Conservation (phyloP, 345 rosid species). For the Lumnitzera littorea region DNA sequence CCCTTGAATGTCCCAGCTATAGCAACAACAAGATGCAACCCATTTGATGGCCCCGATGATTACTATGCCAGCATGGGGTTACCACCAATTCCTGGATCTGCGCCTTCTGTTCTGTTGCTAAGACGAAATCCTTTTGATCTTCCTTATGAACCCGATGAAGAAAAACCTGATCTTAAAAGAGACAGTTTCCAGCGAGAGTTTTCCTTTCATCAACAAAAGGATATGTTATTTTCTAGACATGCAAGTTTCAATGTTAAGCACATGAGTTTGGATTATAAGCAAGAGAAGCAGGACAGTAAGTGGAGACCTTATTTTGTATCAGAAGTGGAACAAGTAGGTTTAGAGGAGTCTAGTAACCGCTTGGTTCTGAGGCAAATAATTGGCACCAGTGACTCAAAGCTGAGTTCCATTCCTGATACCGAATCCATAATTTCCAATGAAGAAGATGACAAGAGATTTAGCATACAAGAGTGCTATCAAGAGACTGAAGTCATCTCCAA, state of each 20-base stretch:
- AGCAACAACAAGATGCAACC: constrained; percentile 65
- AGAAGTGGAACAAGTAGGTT: constrained; percentile 28
- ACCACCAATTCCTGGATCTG: constrained; percentile 85
- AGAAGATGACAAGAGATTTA: constrained; percentile 52
- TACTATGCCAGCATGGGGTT: constrained; percentile 42
- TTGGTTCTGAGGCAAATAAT: constrained; percentile 63
- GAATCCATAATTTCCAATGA: constrained; percentile 56
- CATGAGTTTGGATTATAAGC: constrained; percentile 48
- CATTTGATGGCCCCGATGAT: constrained; percentile 80
- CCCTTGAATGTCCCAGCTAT: constrained; percentile 56
- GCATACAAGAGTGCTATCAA: constrained; percentile 34
- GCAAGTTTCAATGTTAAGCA: constrained; percentile 76
- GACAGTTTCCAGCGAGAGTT: constrained; percentile 72
- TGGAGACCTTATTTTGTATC: constrained; percentile 87
- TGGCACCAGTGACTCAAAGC: constrained; percentile 74
- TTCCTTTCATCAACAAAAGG: constrained; percentile 32
- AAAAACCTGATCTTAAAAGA: constrained; percentile 79
- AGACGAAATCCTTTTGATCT: constrained; percentile 82
- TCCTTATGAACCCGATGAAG: constrained; percentile 80
- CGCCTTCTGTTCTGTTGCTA: constrained; percentile 69
- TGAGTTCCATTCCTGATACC: constrained; percentile 77
- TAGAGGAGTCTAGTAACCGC: constrained; percentile 52
- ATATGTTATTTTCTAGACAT: constrained; percentile 62
- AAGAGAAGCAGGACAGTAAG: constrained; percentile 47
- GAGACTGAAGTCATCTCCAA: constrained; percentile 36